Conservation (phyloP, 345 rosid species). For the Ceriops decandra region DNA sequence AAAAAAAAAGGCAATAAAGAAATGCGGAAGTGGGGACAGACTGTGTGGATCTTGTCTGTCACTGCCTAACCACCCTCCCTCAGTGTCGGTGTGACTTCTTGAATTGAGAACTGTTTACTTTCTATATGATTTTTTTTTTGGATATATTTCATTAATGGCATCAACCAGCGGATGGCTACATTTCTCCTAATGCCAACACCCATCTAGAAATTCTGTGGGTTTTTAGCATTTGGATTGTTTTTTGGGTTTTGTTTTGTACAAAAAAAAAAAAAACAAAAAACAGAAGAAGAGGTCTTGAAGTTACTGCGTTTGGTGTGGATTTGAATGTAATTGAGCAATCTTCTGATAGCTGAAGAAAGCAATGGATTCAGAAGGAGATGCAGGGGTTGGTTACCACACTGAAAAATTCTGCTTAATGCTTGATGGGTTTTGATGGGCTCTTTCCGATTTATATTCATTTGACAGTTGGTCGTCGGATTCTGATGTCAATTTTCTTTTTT, state of each 20-base stretch:
- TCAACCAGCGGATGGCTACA: slow-evolving; percentile 1
- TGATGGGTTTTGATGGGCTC: neutral
- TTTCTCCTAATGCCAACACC: neutral
- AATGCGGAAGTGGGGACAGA: slow-evolving; percentile 7
- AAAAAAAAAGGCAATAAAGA: neutral
- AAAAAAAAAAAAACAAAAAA: neutral
- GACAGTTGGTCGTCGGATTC: neutral
- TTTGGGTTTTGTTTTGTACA: neutral
- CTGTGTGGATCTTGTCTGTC: slow-evolving; percentile 16
- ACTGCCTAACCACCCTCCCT: slow-evolving; percentile 1
- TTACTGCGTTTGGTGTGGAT: neutral
- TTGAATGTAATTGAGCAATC: neutral
- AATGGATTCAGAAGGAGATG: slow-evolving; percentile 21
- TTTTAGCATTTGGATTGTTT: neutral
- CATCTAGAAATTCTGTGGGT: neutral
- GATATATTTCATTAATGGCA: neutral
- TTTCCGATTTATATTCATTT: neutral
- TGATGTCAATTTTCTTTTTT: neutral
- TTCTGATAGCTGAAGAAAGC: neutral
- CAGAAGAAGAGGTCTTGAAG: neutral
- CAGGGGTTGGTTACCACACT: slow-evolving; percentile 16
- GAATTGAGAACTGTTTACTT: neutral
- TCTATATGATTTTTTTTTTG: neutral
- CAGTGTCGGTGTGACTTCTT: slow-evolving; percentile 11
- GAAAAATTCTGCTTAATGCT: slow-evolving; percentile 1